phyloP scores from a whole-genome alignment of 192 early-diverging fungal species.

The Phlyctochytrium arcticum region DNA sequence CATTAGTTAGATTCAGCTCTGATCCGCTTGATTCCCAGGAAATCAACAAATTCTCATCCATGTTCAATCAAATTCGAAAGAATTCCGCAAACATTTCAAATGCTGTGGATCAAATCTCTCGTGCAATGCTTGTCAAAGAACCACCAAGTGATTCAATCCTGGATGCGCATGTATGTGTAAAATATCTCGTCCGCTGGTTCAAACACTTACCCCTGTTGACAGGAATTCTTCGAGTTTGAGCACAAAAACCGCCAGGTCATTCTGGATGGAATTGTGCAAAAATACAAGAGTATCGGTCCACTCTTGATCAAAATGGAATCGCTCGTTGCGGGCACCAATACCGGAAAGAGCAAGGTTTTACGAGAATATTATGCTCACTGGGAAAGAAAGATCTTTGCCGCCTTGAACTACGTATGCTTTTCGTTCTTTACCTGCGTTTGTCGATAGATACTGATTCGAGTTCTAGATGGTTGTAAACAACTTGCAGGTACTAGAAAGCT shows the following conservation, averaged over 20 bases:
- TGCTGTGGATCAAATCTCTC: constrained; percentile 48
- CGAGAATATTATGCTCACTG: constrained; percentile 60
- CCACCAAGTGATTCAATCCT: constrained; percentile 43
- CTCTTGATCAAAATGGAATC: constrained; percentile 62
- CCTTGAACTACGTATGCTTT: constrained; percentile 45
- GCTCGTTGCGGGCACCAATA: constrained; percentile 60
- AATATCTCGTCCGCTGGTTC: not conserved
- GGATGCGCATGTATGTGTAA: constrained; percentile 51
- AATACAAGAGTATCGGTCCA: constrained; percentile 56
- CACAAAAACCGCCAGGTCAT: constrained; percentile 46
- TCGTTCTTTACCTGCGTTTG: not conserved
- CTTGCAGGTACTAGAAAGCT: constrained; percentile 42
- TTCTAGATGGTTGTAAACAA: constrained; percentile 56
- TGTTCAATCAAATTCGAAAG: constrained; percentile 59
- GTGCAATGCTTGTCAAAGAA: constrained; percentile 46
- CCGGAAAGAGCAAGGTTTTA: constrained; percentile 53
- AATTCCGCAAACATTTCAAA: constrained; percentile 56
- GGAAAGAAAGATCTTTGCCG: constrained; percentile 49
- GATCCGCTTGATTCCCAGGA: constrained; percentile 24
- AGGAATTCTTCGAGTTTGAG: constrained; percentile 61
- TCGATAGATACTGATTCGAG: not conserved
- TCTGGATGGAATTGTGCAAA: constrained; percentile 47
- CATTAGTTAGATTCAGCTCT: not conserved
- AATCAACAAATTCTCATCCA: constrained; percentile 59
- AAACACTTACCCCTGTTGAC: constrained; percentile 5